Evolutionary conservation across 495 filamentous ascomycete species (phyloP).

Genomic region (Chaetomium tenue): DNA sequence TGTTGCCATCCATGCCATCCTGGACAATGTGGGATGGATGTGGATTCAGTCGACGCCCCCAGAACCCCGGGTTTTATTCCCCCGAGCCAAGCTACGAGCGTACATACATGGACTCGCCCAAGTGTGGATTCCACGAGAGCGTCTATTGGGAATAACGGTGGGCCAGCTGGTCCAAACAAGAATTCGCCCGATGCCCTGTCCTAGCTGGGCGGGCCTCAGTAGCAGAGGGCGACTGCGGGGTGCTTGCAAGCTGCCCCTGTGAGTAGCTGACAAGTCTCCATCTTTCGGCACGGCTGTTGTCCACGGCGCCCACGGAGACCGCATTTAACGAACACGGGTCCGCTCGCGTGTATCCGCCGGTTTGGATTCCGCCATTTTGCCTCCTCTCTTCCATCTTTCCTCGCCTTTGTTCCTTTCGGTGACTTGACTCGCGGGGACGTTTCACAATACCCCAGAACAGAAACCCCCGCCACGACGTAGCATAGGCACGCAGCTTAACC

Average conservation of each 20-base stretch:
- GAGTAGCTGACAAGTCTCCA: slow-evolving; percentile 15
- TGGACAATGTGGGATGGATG: not conserved
- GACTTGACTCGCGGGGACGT: not conserved
- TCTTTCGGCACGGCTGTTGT: slow-evolving; percentile 25
- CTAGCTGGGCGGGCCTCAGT: slow-evolving; percentile 20
- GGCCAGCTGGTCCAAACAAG: slow-evolving; percentile 6
- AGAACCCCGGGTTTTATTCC: slow-evolving; percentile 15
- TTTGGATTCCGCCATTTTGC: slow-evolving; percentile 12
- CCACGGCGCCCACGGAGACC: slow-evolving; percentile 15
- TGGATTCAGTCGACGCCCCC: slow-evolving; percentile 2
- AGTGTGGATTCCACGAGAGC: slow-evolving; percentile 8
- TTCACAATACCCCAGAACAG: not conserved
- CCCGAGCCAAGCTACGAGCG: slow-evolving; percentile 1
- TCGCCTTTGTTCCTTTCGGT: slow-evolving; percentile 1
- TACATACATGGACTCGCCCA: not conserved
- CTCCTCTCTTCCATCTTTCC: slow-evolving; percentile 1
- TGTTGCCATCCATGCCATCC: not conserved
- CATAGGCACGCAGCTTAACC: not conserved
- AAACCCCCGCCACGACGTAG: not conserved
- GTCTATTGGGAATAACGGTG: slow-evolving; percentile 20
- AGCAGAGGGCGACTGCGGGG: slow-evolving; percentile 20
- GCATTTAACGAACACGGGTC: slow-evolving; percentile 19
- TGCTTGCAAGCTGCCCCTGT: slow-evolving; percentile 15
- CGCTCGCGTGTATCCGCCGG: slow-evolving; percentile 5
- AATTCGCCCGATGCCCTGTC: slow-evolving; percentile 14